phyloP scores from a whole-genome alignment of 768 basidiomycete genomes.

The Bullera alba region DNA sequence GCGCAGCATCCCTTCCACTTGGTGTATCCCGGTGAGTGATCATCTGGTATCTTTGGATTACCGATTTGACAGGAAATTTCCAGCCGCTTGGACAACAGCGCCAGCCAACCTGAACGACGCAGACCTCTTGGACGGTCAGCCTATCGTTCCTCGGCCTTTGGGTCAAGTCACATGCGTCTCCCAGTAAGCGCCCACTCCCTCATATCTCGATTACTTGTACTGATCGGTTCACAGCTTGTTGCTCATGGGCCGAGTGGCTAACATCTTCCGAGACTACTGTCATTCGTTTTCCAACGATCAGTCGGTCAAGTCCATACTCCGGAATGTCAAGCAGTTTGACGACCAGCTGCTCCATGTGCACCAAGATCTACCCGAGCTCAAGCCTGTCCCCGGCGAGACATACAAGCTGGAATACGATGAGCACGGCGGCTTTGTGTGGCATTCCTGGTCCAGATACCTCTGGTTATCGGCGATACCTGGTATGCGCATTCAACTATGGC shows the following conservation, averaged over 20 bases:
- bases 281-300: conserved; percentile 7
- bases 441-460: conserved; percentile 11
- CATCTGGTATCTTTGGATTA: no score
- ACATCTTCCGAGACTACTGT: conserved; percentile 12
- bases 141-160: conserved; percentile 7
- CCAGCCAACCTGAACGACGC: conserved; percentile 13
- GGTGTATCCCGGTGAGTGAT: conserved; percentile 4
- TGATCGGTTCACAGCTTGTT: conserved; percentile 4
- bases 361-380: conserved; percentile 7
- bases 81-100: conserved; percentile 13
- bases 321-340: conserved; percentile 5
- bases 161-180: conserved; percentile 8
- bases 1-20: conserved; percentile 17
- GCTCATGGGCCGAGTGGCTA: conserved; percentile 11
- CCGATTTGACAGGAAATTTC: neutral
- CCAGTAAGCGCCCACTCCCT: conserved; percentile 8
- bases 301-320: conserved; percentile 10
- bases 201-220: neutral
- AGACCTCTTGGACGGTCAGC: conserved; percentile 7
- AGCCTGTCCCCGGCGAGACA: conserved; percentile 6
- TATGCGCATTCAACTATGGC: conserved; percentile 10
- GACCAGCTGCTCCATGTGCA: conserved; percentile 2
- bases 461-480: conserved; percentile 11
- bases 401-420: neutral
- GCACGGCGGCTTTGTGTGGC: conserved; percentile 6